These are phyloP conservation scores for Dissophora ornata DNA, from an alignment of 192 early-diverging fungal genomes.

Conservation along the genomic window DNA sequence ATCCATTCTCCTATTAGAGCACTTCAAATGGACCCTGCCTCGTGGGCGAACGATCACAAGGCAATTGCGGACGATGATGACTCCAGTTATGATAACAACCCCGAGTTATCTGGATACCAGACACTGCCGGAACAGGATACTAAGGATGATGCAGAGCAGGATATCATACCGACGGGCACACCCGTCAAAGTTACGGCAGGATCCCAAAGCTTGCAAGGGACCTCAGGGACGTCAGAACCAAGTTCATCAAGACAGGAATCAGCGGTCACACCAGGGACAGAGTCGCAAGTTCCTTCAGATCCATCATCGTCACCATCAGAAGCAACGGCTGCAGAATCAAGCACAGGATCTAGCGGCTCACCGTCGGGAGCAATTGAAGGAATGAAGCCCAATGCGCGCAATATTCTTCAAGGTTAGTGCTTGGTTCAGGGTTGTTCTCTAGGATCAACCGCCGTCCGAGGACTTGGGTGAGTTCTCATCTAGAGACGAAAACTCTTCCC, in stretches of 20 bases:
- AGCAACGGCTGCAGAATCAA: not conserved
- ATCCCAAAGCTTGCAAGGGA: not conserved
- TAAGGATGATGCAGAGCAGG: constrained; percentile 48
- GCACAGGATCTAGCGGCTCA: too few relatives aligned
- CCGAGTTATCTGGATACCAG: constrained; percentile 52
- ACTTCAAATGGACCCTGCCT: constrained; percentile 41
- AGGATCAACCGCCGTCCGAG: too few relatives aligned
- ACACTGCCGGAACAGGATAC: constrained; percentile 37
- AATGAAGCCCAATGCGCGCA: constrained; percentile 41
- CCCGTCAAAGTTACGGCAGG: constrained; percentile 5
- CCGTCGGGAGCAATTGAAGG: constrained; percentile 22
- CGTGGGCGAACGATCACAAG: constrained; percentile 26
- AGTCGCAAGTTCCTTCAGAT: not conserved
- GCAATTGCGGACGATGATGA: constrained; percentile 35
- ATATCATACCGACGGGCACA: constrained; percentile 10
- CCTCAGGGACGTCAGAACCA: constrained; percentile 12
- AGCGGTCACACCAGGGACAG: not conserved
- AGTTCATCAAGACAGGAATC: not conserved
- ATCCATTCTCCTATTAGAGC: too few relatives aligned
- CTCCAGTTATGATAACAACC: constrained; percentile 39
- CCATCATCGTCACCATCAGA: not conserved
- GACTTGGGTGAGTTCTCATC: too few relatives aligned
- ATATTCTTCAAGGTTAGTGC: constrained; percentile 46
- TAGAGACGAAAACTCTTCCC: not conserved
- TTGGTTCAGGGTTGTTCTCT: too few relatives aligned